These are phyloP conservation scores for Phialemoniopsis sp. DNA, from an alignment of 2,329 filamentous ascomycete species.

Conservation along the genomic window DNA sequence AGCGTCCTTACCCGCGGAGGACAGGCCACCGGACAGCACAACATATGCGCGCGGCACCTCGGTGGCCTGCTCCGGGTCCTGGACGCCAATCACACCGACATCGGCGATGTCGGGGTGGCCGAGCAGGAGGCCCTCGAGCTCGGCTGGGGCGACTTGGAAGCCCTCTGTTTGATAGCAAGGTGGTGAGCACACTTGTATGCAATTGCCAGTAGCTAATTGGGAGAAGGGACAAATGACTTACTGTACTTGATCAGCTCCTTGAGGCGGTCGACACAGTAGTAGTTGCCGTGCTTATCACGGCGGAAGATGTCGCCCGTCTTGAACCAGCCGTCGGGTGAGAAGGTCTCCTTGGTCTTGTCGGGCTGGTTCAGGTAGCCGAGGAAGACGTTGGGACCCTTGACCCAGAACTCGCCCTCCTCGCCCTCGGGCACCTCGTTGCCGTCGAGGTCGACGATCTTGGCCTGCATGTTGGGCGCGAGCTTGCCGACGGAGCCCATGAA, in stretches of 20 bases:
- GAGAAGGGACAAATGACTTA: slow-evolving; percentile 26
- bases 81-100: slow-evolving; percentile 59
- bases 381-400: slow-evolving; percentile 78
- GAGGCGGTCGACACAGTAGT: slow-evolving; percentile 85
- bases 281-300: slow-evolving; percentile 72
- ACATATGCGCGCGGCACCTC: slow-evolving; percentile 67
- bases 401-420: slow-evolving; percentile 67
- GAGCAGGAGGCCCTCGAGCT: slow-evolving; percentile 49
- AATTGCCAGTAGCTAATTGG: slow-evolving; percentile 7
- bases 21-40: slow-evolving; percentile 34
- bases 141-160: slow-evolving; percentile 67
- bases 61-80: slow-evolving; percentile 56
- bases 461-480: slow-evolving; percentile 73
- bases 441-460: slow-evolving; percentile 71
- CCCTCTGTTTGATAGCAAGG: slow-evolving; percentile 65
- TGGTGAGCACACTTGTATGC: too few relatives aligned
- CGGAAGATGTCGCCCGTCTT: slow-evolving; percentile 86
- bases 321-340: slow-evolving; percentile 79
- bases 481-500: slow-evolving; percentile 75
- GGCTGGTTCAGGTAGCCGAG: slow-evolving; percentile 73
- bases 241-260: slow-evolving; percentile 64
- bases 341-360: slow-evolving; percentile 64
- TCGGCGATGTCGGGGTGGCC: slow-evolving; percentile 43
- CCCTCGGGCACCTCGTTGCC: slow-evolving; percentile 51
- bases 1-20: not conserved